Percentiles rank a stretch among this genome's conserved stretches.
These are phyloP conservation scores for Calocybe cyanea DNA, from an alignment of 768 basidiomycete genomes.

Conservation along the genomic window DNA sequence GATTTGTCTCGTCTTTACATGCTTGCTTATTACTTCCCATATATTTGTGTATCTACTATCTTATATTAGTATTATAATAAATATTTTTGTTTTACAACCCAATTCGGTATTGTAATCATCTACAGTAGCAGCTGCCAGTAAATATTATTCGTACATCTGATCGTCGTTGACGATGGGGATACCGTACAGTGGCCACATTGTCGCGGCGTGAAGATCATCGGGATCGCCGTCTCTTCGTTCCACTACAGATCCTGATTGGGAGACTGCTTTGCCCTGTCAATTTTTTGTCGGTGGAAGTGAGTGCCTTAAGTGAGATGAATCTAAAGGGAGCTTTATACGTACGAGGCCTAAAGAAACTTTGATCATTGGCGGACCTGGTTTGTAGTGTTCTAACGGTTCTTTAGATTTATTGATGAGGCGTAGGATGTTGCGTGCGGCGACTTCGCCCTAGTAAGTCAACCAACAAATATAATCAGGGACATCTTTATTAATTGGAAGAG, in stretches of 20 bases:
- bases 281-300: too few relatives aligned
- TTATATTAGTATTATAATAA: too few relatives aligned
- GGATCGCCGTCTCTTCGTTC: conserved; percentile 39
- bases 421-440: conserved; percentile 55
- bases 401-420: conserved; percentile 32
- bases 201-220: conserved; percentile 44
- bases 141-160: conserved; percentile 21
- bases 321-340: conserved; percentile 18
- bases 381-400: conserved; percentile 40
- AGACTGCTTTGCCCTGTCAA: conserved; percentile 30
- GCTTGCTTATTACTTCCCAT: too few relatives aligned
- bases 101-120: too few relatives aligned
- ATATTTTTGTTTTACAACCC: too few relatives aligned
- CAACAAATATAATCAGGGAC: not conserved
- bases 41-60: too few relatives aligned
- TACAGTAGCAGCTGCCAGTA: too few relatives aligned
- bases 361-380: conserved; percentile 47
- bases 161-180: conserved; percentile 33
- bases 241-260: conserved; percentile 42
- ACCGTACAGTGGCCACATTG: conserved; percentile 46
- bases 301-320: not conserved
- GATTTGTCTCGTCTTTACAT: too few relatives aligned
- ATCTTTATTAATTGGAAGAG: not conserved
- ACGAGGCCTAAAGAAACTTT: conserved; percentile 62
- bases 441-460: conserved; percentile 28